Conservation (phyloP, 495 filamentous ascomycete species). For the Aspergillus incahuasiensis region DNA sequence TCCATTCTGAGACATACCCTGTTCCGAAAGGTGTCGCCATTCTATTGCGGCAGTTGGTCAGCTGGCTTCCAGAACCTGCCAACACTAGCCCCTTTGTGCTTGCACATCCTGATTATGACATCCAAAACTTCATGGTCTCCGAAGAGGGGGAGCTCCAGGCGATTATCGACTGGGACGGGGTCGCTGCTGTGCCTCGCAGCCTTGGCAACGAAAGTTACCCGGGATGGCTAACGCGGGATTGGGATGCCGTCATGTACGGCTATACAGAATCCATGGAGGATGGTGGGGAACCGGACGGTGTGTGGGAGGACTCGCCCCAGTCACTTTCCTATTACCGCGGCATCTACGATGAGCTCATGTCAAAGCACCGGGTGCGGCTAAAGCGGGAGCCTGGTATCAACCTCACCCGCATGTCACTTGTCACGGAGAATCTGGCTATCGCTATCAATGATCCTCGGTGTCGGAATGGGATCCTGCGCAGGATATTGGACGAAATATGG, state of each 20-base stretch:
- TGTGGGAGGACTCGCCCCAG: conserved; percentile 25
- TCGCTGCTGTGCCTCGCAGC: conserved; percentile 26
- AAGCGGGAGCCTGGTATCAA: background rate
- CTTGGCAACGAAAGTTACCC: conserved; percentile 25
- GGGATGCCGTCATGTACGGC: conserved; percentile 28
- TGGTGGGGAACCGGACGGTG: conserved; percentile 17
- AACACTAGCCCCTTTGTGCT: conserved; percentile 28
- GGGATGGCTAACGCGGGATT: conserved; percentile 35
- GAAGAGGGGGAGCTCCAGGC: conserved; percentile 34
- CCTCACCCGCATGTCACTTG: conserved; percentile 3
- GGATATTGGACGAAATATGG: background rate
- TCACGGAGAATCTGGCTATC: conserved; percentile 6
- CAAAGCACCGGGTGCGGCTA: background rate
- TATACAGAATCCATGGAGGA: conserved; percentile 23
- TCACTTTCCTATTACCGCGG: conserved; percentile 10
- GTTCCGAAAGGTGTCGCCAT: conserved; percentile 15
- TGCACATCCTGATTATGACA: conserved; percentile 31
- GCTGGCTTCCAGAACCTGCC: conserved; percentile 14
- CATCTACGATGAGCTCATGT: conserved; percentile 10
- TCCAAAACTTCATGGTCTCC: conserved; percentile 33
- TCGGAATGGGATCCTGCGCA: conserved; percentile 5
- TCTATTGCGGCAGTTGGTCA: conserved; percentile 21
- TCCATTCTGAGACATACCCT: conserved; percentile 6
- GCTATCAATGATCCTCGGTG: conserved; percentile 8
- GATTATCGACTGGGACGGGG: conserved; percentile 44